phyloP scores from a whole-genome alignment of 129 eudicot genomes.

The Flaveria linearis region DNA sequence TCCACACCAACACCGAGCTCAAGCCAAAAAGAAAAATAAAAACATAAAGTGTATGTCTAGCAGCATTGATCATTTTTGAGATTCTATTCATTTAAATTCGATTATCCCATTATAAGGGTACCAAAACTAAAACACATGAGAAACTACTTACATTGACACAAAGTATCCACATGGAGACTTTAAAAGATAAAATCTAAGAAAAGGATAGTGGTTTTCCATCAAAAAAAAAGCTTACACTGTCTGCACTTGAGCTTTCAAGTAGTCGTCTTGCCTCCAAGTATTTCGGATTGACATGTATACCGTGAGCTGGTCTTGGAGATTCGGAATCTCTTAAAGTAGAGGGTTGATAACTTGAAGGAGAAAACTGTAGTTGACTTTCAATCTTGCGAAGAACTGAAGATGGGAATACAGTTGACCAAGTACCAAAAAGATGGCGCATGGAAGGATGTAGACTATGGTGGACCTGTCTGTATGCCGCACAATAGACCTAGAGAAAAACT shows the following conservation, averaged over 20 bases:
- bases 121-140: constrained; percentile 6
- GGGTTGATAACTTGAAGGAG: constrained; percentile 53
- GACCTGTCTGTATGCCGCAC: constrained; percentile 78
- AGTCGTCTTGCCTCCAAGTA: constrained; percentile 83
- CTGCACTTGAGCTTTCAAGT: constrained; percentile 54
- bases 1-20: constrained; percentile 1
- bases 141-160: constrained; percentile 25
- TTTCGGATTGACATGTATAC: constrained; percentile 95
- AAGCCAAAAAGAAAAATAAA: background rate
- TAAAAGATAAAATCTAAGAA: constrained; percentile 23
- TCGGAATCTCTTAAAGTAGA: constrained; percentile 68
- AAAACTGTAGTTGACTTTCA: constrained; percentile 59
- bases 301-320: constrained; percentile 94
- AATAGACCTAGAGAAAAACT: constrained; percentile 59
- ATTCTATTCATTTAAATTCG: constrained; percentile 1
- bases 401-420: constrained; percentile 91
- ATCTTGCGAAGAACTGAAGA: constrained; percentile 70
- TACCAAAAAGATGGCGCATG: constrained; percentile 92
- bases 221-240: constrained; percentile 55
- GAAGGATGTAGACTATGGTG: constrained; percentile 74
- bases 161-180: background rate
- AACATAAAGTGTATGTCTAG: background rate
- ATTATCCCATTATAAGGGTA: background rate
- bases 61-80: constrained; percentile 10
- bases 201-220: constrained; percentile 25